Percentiles rank a stretch among this genome's conserved stretches.
Evolutionary conservation across 495 filamentous ascomycete genomes (phyloP).

Genomic region (Clohesyomyces aquaticus): DNA sequence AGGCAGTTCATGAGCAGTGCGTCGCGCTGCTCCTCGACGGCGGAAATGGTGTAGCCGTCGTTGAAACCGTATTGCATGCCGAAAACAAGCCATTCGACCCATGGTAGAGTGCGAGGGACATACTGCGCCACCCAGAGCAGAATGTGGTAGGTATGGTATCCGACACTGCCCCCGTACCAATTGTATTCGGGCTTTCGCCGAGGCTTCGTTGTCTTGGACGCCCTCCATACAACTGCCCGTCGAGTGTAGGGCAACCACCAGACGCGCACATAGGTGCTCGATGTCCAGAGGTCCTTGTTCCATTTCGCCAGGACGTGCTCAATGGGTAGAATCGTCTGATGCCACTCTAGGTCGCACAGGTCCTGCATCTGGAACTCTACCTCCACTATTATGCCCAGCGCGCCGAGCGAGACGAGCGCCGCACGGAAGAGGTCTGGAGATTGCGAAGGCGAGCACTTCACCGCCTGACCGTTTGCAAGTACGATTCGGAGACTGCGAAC

Average conservation of each 20-base stretch:
- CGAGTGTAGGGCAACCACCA: slow-evolving; percentile 98
- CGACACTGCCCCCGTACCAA: slow-evolving; percentile 80
- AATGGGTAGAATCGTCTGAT: slow-evolving; percentile 74
- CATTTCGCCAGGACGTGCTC: slow-evolving; percentile 69
- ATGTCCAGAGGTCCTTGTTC: slow-evolving; percentile 77
- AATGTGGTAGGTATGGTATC: slow-evolving; percentile 87
- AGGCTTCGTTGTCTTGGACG: slow-evolving; percentile 69
- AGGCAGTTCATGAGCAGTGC: slow-evolving; percentile 95
- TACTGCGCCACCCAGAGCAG: slow-evolving; percentile 77
- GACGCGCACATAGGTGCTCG: slow-evolving; percentile 83
- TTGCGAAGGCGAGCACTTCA: slow-evolving; percentile 70
- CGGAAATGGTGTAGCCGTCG: slow-evolving; percentile 66
- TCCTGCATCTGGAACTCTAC: slow-evolving; percentile 79
- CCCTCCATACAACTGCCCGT: slow-evolving; percentile 83
- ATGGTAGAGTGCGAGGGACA: slow-evolving; percentile 77
- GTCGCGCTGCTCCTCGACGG: slow-evolving; percentile 75
- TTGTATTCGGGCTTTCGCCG: slow-evolving; percentile 54
- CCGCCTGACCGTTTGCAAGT: slow-evolving; percentile 76
- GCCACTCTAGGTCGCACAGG: slow-evolving; percentile 80
- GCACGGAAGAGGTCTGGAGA: slow-evolving; percentile 84
- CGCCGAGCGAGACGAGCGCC: slow-evolving; percentile 83
- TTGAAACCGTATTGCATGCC: slow-evolving; percentile 92
- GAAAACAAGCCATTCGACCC: slow-evolving; percentile 92
- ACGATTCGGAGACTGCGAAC: slow-evolving; percentile 76
- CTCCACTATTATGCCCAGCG: slow-evolving; percentile 87